Percentiles rank a stretch among this genome's conserved stretches.
phyloP scores from a whole-genome alignment of 768 basidiomycete genomes.

The Lentinula edodes region DNA sequence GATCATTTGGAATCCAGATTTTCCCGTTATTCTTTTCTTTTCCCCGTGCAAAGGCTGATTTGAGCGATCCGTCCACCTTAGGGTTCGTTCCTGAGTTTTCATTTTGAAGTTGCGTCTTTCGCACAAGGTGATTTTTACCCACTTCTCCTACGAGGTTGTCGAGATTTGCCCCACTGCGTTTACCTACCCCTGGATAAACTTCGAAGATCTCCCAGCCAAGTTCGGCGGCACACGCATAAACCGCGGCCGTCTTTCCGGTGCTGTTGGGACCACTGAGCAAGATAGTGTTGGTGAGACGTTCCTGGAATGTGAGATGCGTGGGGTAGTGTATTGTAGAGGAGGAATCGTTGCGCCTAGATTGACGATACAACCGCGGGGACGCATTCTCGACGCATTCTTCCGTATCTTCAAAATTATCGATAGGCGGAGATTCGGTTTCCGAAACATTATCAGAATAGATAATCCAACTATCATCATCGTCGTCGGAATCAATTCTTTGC shows the following conservation, averaged over 20 bases:
- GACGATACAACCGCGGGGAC: background rate
- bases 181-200: slow-evolving; percentile 94
- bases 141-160: slow-evolving; percentile 85
- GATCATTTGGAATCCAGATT: background rate
- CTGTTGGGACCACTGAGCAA: slow-evolving; percentile 80
- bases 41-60: background rate
- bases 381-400: slow-evolving; percentile 17
- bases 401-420: slow-evolving; percentile 27
- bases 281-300: slow-evolving; percentile 77
- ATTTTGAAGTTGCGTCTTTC: slow-evolving; percentile 20
- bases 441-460: slow-evolving; percentile 31
- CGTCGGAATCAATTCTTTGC: slow-evolving; percentile 45
- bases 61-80: background rate
- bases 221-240: slow-evolving; percentile 92
- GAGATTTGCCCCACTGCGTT: slow-evolving; percentile 73
- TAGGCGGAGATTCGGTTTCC: slow-evolving; percentile 17
- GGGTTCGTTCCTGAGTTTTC: background rate
- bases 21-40: background rate
- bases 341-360: too few relatives aligned
- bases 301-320: slow-evolving; percentile 23
- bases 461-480: slow-evolving; percentile 59
- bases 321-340: background rate
- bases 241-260: slow-evolving; percentile 85
- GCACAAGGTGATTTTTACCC: slow-evolving; percentile 86
- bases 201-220: slow-evolving; percentile 96